phyloP scores from a whole-genome alignment of 2,329 filamentous ascomycete genomes.

The Lecanosticta acicola region DNA sequence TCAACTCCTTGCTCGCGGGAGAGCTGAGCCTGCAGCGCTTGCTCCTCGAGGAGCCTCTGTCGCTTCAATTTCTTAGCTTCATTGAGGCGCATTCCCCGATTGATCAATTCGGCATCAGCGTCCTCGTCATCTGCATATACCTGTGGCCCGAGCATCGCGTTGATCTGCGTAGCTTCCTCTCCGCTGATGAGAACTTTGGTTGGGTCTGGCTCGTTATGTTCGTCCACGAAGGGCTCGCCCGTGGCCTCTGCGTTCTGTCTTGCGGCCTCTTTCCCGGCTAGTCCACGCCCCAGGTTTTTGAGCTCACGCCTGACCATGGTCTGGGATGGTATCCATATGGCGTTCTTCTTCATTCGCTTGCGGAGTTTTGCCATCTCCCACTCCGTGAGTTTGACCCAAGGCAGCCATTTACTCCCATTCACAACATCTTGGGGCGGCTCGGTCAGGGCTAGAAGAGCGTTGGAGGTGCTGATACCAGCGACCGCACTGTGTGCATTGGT shows the following conservation, averaged over 20 bases:
- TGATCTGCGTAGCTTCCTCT: slow-evolving; percentile 30
- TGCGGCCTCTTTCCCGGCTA: slow-evolving; percentile 38
- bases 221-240: slow-evolving; percentile 60
- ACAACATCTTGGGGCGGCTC: slow-evolving; percentile 56
- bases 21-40: slow-evolving; percentile 31
- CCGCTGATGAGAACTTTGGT: slow-evolving; percentile 31
- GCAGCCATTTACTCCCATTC: slow-evolving; percentile 55
- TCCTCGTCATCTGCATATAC: slow-evolving; percentile 31
- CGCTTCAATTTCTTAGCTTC: slow-evolving; percentile 70
- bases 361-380: slow-evolving; percentile 66
- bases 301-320: slow-evolving; percentile 81
- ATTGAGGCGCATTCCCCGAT: slow-evolving; percentile 72
- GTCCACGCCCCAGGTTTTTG: slow-evolving; percentile 59
- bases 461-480: slow-evolving; percentile 56
- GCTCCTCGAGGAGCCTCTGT: slow-evolving; percentile 52
- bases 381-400: slow-evolving; percentile 60
- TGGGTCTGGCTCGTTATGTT: slow-evolving; percentile 38
- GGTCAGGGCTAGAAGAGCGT: slow-evolving; percentile 53
- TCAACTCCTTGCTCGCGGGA: slow-evolving; percentile 30
- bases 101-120: slow-evolving; percentile 60
- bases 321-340: slow-evolving; percentile 75
- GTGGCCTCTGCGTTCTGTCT: slow-evolving; percentile 57
- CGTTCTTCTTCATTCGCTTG: slow-evolving; percentile 89
- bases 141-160: slow-evolving; percentile 29
- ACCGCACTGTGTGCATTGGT: slow-evolving; percentile 51